Base-by-base conservation (phyloP, 192 early-diverging fungal genomes). In the Chytriomyces hyalinus region DNA sequence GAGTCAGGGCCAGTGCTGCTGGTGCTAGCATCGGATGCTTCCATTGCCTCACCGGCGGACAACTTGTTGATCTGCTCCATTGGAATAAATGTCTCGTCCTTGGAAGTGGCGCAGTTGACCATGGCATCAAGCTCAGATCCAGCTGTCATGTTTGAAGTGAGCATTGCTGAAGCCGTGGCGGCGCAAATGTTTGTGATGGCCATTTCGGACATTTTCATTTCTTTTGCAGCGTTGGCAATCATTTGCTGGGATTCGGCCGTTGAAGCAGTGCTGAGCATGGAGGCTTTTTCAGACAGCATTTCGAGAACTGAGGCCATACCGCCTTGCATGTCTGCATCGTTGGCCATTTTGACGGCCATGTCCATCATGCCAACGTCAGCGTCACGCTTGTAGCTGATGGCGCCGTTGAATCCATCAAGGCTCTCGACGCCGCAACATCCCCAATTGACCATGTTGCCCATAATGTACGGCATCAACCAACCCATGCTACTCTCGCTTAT, bases 71-170 rank as follows among this genome's bases (percentile, higher is more conserved):
- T 36, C 36, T 36, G 36, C 36, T 36, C 36, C 36, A 36, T 36
- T 36, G 36, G 36, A 57, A 57, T 57, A 20, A 57, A 57, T 20
- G 53, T 57, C 53, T 57, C 53, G 13, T 13, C 20, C 53, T 57
- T 57, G 53, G 53, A 13, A 57, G 53, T 57, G 0, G 53, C 53
- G 53, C 53, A 57, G 53, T 57, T 57, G 53, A 57, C 53, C 53
- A 57, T 57, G 1, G 53, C 53, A 4, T 57, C 15, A 1, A 57
- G 20, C 15, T 57, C 20, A 13, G 13, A 13, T 13, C 53, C 20
- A 57, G 13, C 53, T 4, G 53, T 57, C 53, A 20, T 57, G 53
- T 57, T 57, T 13, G 15, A n/a, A 13, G 13, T 13, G 5, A 57
- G 53, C 53, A 57, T 57, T 13, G 53, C 53, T n/a, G 53, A 13